A percentile compares a stretch with the other conserved stretches of the same genome.
These are phyloP conservation scores for Immersiella caudata DNA, from an alignment of 495 filamentous ascomycete genomes.

Conservation along the genomic window DNA sequence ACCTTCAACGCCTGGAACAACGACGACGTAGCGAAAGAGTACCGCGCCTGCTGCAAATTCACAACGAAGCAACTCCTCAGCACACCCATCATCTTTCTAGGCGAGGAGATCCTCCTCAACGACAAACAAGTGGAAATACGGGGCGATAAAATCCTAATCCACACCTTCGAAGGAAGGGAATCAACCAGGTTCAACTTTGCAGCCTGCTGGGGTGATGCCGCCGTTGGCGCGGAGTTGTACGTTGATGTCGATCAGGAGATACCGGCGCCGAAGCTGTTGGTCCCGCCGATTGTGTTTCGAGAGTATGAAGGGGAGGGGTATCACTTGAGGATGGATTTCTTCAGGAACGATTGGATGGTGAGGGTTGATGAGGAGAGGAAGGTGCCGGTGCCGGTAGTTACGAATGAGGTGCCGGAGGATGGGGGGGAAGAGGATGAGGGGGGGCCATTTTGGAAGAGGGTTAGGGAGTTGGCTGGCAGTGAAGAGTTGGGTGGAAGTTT, in stretches of 20 bases:
- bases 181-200: slow-evolving; percentile 4
- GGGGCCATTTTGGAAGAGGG: slow-evolving; percentile 5
- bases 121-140: not conserved
- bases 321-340: slow-evolving; percentile 16
- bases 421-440: slow-evolving; percentile 3
- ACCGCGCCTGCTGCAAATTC: not conserved
- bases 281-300: not conserved
- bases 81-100: not conserved
- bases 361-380: not conserved
- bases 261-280: not conserved
- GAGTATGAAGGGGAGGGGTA: not conserved
- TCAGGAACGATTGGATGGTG: slow-evolving; percentile 9
- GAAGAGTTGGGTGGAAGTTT: not conserved
- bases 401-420: slow-evolving; percentile 13
- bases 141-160: slow-evolving; percentile 2
- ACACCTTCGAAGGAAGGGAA: not conserved
- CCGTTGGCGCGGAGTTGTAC: slow-evolving; percentile 11
- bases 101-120: not conserved
- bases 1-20: slow-evolving; percentile 1
- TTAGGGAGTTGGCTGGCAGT: not conserved
- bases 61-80: not conserved
- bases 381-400: slow-evolving; percentile 1
- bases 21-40: slow-evolving; percentile 2
- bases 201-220: slow-evolving; percentile 15
- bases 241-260: not conserved